Base-by-base conservation (phyloP, 306 rosid genomes). In the Vachellia pachyceras region DNA sequence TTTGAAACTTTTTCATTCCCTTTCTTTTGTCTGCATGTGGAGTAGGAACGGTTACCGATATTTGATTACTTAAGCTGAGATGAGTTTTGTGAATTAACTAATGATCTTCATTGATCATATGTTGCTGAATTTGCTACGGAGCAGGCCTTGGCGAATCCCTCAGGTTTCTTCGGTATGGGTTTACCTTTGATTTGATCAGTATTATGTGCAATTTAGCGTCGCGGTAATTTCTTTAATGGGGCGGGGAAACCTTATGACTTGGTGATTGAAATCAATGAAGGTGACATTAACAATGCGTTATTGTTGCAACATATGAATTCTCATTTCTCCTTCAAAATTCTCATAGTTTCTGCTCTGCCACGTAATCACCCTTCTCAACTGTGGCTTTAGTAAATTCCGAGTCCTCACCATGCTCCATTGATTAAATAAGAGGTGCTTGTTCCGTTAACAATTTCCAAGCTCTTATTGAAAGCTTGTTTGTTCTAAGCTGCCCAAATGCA, bases 81-180 rank as follows among this genome's bases (percentile, higher is more conserved):
- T 68, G 74, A 69, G 45, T 64, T 84, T 69, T 61, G 77, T 35
- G 73, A 13, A 72, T 39, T 77, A 17, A 9, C 72, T 71, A 41
- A 42, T 5, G 36, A 42, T 63, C 54, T 50, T 88, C 4, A 4
- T 18, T 83, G 86, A 82, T 85, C 72, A 72, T 79, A 33, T 83
- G 82, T 37, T 83, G 69, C 74, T 89, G 65, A 74, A 46, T 78
- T 77, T 90, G 80, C 82, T 87, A 73, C 86, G 84, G 68, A 70
- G 82, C 84, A 95, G 99, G 87, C 92, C 99, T 0, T 95, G 99
- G 99, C 84, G 97, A 65, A 67, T 91, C 77, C 85, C 90, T 66
- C 87, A 82, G 33, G 93, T 93, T 86, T 88, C 97, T 79, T 88
- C 95, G 89, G 99, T 95, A 84, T 81, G 93, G 47, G 64, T 77